Evolutionary conservation across 164 flowering plant genomes (phyloP).

Genomic region (Aristolochia californica): DNA sequence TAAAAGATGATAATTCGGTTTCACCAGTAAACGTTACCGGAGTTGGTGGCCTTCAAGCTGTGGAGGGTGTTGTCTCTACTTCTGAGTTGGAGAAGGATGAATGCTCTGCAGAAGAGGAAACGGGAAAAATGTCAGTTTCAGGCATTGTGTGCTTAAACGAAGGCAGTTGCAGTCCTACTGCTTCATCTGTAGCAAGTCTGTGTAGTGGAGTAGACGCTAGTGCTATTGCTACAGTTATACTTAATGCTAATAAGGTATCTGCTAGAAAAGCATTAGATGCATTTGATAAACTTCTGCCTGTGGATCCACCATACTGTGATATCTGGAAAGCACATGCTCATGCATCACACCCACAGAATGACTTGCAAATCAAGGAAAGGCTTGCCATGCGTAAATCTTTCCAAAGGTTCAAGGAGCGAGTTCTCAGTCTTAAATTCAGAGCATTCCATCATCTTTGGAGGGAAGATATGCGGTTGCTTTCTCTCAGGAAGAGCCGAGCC

Average conservation of each 20-base stretch:
- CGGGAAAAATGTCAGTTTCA: constrained; percentile 2
- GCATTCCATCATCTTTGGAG: constrained; percentile 66
- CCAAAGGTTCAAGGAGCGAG: constrained; percentile 62
- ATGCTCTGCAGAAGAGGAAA: constrained; percentile 10
- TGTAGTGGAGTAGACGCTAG: constrained; percentile 11
- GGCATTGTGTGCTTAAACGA: constrained; percentile 4
- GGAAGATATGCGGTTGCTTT: constrained; percentile 59
- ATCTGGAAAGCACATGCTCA: constrained; percentile 4
- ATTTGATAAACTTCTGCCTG: constrained; percentile 39
- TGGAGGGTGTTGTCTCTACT: constrained; percentile 12
- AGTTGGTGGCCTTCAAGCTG: too few species aligned
- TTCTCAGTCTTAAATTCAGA: constrained; percentile 57
- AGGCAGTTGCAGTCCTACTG: constrained; percentile 3
- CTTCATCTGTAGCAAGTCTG: not conserved
- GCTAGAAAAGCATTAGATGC: constrained; percentile 44
- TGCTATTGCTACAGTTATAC: constrained; percentile 20
- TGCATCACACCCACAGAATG: constrained; percentile 11
- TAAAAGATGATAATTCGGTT: constrained; percentile 43
- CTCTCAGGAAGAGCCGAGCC: constrained; percentile 42
- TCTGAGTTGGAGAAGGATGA: constrained; percentile 11
- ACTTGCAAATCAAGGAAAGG: constrained; percentile 28
- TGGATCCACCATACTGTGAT: constrained; percentile 13
- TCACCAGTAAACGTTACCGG: constrained; percentile 56
- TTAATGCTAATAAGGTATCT: constrained; percentile 45
- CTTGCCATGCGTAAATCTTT: constrained; percentile 33